Percentiles rank a stretch among this genome's conserved stretches.
Evolutionary conservation across 208 protist genomes (phyloP).

Genomic region (Trypanosoma platydactyli): DNA sequence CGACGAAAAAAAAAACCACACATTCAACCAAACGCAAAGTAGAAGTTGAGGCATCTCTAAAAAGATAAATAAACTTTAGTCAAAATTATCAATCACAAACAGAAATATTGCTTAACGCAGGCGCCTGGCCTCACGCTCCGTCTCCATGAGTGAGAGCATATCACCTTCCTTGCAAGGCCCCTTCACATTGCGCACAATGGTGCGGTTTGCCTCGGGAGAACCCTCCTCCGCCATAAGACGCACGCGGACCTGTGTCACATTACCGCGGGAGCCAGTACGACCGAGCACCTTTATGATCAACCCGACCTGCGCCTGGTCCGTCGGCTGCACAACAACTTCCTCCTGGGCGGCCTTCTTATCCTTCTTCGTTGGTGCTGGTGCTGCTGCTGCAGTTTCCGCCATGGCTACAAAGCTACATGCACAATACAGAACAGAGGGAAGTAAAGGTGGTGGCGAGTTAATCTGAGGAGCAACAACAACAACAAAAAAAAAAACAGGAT

Average conservation of each 20-base stretch:
- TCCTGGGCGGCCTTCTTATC: slow-evolving; percentile 77
- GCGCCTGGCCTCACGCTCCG: slow-evolving; percentile 99
- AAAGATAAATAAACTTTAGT: slow-evolving; percentile 26
- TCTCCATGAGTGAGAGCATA: slow-evolving; percentile 99
- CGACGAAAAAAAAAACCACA: slow-evolving; percentile 18
- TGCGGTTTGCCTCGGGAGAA: slow-evolving; percentile 90
- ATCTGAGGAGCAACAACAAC: neutral
- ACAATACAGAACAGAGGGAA: neutral
- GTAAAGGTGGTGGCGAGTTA: neutral
- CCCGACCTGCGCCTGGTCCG: slow-evolving; percentile 92
- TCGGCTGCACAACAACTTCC: slow-evolving; percentile 69
- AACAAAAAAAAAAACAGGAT: neutral
- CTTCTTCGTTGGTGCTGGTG: slow-evolving; percentile 66
- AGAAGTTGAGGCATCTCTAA: slow-evolving; percentile 19
- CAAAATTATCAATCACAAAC: slow-evolving; percentile 15
- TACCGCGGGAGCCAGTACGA: slow-evolving; percentile 99
- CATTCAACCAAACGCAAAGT: slow-evolving; percentile 7
- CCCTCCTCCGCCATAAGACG: slow-evolving; percentile 92
- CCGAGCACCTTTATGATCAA: slow-evolving; percentile 98
- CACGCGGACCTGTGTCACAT: slow-evolving; percentile 98
- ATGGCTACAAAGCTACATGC: slow-evolving; percentile 27
- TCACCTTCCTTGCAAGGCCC: slow-evolving; percentile 98
- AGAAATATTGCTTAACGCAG: slow-evolving; percentile 95
- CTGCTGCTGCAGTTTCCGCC: slow-evolving; percentile 18
- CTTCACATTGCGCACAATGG: slow-evolving; percentile 99